A percentile compares a stretch with the other conserved stretches of the same genome.
These are phyloP conservation scores for Candida maltosa DNA, from an alignment of 805 yeast species.

Conservation along the genomic window DNA sequence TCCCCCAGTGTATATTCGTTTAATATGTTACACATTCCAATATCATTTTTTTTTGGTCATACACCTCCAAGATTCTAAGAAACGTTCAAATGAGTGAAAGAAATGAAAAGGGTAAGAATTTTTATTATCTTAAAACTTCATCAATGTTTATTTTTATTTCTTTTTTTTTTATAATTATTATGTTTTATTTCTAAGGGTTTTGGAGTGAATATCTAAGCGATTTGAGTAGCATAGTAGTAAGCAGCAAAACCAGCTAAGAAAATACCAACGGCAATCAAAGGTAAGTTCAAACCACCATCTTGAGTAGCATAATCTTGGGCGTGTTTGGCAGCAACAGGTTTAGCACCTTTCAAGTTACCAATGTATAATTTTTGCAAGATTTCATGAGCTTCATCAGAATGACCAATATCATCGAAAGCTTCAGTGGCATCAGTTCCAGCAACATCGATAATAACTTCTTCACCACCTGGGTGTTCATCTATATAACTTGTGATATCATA, in stretches of 20 bases:
- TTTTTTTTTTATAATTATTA: no score
- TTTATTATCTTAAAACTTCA: no score
- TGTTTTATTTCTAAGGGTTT: neutral
- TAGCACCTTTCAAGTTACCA: slow-evolving; percentile 73
- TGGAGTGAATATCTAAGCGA: slow-evolving; percentile 7
- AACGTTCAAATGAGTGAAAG: neutral
- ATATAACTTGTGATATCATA: slow-evolving; percentile 40
- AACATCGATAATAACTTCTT: slow-evolving; percentile 41
- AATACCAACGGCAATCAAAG: slow-evolving; percentile 32
- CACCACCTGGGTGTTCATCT: slow-evolving; percentile 49
- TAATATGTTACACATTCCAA: no score
- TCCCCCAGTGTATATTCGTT: no score
- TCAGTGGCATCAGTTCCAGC: slow-evolving; percentile 46
- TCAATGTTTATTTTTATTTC: no score
- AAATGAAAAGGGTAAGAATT: neutral
- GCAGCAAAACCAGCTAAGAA: slow-evolving; percentile 41
- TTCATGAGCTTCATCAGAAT: slow-evolving; percentile 92
- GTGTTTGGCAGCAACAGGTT: slow-evolving; percentile 12
- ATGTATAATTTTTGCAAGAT: slow-evolving; percentile 63
- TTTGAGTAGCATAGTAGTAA: slow-evolving; percentile 25
- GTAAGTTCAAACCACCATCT: slow-evolving; percentile 18
- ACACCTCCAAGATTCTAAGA: neutral
- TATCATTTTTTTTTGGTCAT: no score
- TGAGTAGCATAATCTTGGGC: slow-evolving; percentile 15
- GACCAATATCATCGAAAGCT: slow-evolving; percentile 78